Evolutionary conservation across 2,329 filamentous ascomycete genomes (phyloP).

Genomic region (Trichophyton verrucosum): DNA sequence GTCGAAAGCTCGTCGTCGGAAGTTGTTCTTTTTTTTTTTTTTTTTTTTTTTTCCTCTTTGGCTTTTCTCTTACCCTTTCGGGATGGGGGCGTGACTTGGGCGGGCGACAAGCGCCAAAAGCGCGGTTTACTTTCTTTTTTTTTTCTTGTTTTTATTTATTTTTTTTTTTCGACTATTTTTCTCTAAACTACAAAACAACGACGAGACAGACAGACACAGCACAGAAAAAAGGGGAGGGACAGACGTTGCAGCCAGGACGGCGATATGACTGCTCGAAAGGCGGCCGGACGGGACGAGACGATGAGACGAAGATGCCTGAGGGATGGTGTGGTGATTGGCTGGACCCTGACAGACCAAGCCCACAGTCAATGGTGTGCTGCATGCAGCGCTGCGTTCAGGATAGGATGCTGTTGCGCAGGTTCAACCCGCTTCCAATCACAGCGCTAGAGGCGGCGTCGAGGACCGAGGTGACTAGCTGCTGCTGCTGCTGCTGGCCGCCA

Average conservation of each 20-base stretch:
- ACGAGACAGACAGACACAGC: neutral
- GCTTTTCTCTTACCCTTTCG: neutral
- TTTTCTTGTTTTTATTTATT: neutral
- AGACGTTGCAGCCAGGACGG: neutral
- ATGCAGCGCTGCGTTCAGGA: neutral
- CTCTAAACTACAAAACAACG: neutral
- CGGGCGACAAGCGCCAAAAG: neutral
- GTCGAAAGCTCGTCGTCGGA: neutral
- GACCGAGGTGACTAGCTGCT: neutral
- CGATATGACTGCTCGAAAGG: neutral
- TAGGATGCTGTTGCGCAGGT: neutral
- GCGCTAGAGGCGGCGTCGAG: neutral
- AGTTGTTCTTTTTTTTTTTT: constrained; percentile 3
- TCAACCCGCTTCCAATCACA: constrained; percentile 1
- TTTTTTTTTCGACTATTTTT: neutral
- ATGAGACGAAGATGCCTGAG: neutral
- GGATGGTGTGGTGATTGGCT: constrained; percentile 1
- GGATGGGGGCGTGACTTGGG: constrained; percentile 3
- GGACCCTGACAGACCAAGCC: constrained; percentile 3
- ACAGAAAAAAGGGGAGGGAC: neutral
- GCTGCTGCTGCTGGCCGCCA: neutral
- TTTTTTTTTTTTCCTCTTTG: no score
- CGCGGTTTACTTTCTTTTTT: neutral
- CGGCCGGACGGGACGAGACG: neutral
- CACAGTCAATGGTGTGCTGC: neutral